Conservation (phyloP, 257 asterid species). For the Fraxinus pennsylvanica region DNA sequence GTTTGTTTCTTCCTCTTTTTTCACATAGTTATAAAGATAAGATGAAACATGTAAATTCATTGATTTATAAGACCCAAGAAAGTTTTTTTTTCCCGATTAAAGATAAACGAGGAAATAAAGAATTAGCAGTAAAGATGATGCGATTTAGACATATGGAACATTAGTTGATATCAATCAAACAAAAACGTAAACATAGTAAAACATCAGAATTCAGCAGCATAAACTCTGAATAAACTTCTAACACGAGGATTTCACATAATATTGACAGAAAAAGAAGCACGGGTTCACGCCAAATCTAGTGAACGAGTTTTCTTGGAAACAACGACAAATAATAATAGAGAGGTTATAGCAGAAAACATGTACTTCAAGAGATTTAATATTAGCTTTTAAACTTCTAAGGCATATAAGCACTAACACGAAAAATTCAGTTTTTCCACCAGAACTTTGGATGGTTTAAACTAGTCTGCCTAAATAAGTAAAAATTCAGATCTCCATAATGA, state of each 20-base stretch:
- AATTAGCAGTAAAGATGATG: not conserved
- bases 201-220: not conserved
- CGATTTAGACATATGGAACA: not conserved
- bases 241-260: not conserved
- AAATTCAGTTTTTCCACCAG: too few species aligned
- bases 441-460: too few species aligned
- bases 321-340: too few species aligned
- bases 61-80: not conserved
- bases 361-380: too few species aligned
- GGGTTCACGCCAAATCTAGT: not conserved
- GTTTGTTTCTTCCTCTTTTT: slow-evolving; percentile 1
- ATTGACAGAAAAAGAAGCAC: not conserved
- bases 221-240: not conserved
- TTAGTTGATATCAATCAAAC: not conserved
- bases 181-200: not conserved
- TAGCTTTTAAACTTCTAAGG: too few species aligned
- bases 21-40: not conserved
- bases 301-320: not conserved
- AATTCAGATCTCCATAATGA: too few species aligned
- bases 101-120: not conserved
- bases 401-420: too few species aligned
- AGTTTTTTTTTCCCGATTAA: not conserved
- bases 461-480: too few species aligned
- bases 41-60: not conserved
- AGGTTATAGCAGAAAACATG: too few species aligned